Evolutionary conservation across 768 basidiomycete species (phyloP).

Genomic region (Termitomyces sp.): DNA sequence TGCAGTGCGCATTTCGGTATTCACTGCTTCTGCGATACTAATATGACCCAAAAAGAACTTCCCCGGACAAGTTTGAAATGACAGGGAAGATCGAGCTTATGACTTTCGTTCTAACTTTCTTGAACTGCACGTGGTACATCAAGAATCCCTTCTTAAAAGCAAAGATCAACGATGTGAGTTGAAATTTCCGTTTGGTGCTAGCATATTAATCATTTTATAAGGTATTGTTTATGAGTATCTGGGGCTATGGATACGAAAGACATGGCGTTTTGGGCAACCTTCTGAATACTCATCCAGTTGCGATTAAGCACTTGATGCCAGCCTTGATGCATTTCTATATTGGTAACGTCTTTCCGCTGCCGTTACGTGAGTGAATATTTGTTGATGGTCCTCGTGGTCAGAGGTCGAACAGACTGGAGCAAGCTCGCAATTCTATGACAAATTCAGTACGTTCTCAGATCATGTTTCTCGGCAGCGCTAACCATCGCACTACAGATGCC

Average conservation of each 20-base stretch:
- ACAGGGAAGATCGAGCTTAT: constrained; percentile 84
- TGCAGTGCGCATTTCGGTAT: constrained; percentile 49
- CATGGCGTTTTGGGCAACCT: constrained; percentile 74
- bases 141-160: constrained; percentile 98
- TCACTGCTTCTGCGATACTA: neutral
- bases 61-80: constrained; percentile 77
- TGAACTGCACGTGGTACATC: constrained; percentile 94
- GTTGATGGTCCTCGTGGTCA: constrained; percentile 21
- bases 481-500: constrained; percentile 6
- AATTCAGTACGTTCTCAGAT: constrained; percentile 69
- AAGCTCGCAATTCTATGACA: constrained; percentile 98
- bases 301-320: constrained; percentile 84
- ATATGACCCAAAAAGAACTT: constrained; percentile 31
- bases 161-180: constrained; percentile 84
- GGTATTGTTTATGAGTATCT: constrained; percentile 71
- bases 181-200: neutral
- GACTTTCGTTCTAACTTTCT: constrained; percentile 84
- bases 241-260: constrained; percentile 59
- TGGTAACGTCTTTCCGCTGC: constrained; percentile 40
- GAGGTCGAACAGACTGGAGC: constrained; percentile 98
- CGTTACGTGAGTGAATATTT: neutral
- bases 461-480: neutral
- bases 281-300: constrained; percentile 81
- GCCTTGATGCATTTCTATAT: constrained; percentile 94
- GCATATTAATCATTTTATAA: constrained; percentile 20